Evolutionary conservation across 2,329 filamentous ascomycete species (phyloP), one percentile per base, ranked within the genome.

Genomic region (Ophiostoma ulmi): DNA sequence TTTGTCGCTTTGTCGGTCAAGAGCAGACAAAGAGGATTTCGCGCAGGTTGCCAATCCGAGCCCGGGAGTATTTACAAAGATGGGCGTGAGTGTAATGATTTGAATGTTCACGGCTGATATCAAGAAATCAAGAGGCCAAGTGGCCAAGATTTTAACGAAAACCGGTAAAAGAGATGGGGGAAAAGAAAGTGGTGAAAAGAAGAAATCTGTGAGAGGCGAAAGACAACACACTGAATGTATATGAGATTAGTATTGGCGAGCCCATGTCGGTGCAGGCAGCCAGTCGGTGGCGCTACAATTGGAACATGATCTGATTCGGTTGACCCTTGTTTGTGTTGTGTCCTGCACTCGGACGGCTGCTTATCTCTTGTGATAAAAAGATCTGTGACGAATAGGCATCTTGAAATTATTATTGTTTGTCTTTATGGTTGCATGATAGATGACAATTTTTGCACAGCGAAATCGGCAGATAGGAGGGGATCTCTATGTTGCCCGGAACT

Each of bases 351-450:
- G 1, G 11, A 36, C 70, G 68, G 64, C 68, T 70, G 13, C 39
- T 70, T 72, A 70, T 72, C 70, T 70, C 44, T 58, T 26, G 22
- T 5, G 22, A 26, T 26, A 22, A 8, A 61, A 64, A 31, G 67
- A 71, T 71, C 68, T 69, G 68, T 66, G 35, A 68, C 70, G 70
- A 72, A 72, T 72, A 65, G 55, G n/a, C 70, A 14, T 3, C 11
- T 6, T 20, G 36, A 41, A 22, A 44, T 41, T 66, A 26, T 44
- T 38, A 17, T 22, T 66, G 17, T 66, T 66, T 44, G 31, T 22
- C 35, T 66, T 66, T 3, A n/a, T 22, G 22, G n/a, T 38, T 17
- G 38, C 44, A 41, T 26, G 22, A 58, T 48, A 48, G 20, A 48
- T n/a, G 44, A 0, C 44, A 20, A 2, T 58, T 26, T 26, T 26